phyloP scores from a whole-genome alignment of 768 basidiomycete species.

The Mycena metata region DNA sequence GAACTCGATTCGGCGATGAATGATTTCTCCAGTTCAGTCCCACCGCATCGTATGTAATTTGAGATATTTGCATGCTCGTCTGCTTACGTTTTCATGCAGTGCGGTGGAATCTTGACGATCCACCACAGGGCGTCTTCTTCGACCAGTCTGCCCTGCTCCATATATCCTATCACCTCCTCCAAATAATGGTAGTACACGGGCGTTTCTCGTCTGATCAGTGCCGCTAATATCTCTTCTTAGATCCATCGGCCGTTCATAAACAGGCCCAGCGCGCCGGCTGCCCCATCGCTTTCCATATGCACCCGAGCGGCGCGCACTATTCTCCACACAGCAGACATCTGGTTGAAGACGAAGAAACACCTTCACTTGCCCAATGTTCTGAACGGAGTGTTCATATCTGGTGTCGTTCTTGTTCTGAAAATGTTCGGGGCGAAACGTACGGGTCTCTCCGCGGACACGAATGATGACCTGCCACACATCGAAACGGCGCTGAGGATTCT shows the following conservation, averaged over 20 bases:
- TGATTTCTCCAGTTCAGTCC: constrained; percentile 53
- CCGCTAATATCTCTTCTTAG: constrained; percentile 2
- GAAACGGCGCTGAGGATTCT: constrained; percentile 15
- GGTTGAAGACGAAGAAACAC: constrained; percentile 1
- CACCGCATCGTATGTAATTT: constrained; percentile 51
- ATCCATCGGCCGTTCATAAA: constrained; percentile 40
- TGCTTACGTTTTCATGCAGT: constrained; percentile 37
- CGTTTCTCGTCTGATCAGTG: too few relatives aligned
- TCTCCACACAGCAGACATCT: constrained; percentile 11
- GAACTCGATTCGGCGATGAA: constrained; percentile 66
- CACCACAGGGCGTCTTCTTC: too few relatives aligned
- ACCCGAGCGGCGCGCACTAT: constrained; percentile 23
- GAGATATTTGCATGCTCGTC: neutral
- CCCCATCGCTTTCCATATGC: constrained; percentile 20
- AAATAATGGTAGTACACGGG: too few relatives aligned
- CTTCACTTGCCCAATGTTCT: neutral
- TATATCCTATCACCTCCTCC: too few relatives aligned
- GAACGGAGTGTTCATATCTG: constrained; percentile 25
- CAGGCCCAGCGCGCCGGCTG: constrained; percentile 1
- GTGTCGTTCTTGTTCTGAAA: constrained; percentile 17
- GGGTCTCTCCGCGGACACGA: neutral
- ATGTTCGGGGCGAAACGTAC: constrained; percentile 11
- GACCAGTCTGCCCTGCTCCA: too few relatives aligned
- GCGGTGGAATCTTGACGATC: constrained; percentile 49
- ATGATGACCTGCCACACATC: constrained; percentile 9